A percentile compares a stretch with the other conserved stretches of the same genome.
These are phyloP conservation scores for Colletotrichum sp. DNA, from an alignment of 2,329 filamentous ascomycete species.

Conservation along the genomic window DNA sequence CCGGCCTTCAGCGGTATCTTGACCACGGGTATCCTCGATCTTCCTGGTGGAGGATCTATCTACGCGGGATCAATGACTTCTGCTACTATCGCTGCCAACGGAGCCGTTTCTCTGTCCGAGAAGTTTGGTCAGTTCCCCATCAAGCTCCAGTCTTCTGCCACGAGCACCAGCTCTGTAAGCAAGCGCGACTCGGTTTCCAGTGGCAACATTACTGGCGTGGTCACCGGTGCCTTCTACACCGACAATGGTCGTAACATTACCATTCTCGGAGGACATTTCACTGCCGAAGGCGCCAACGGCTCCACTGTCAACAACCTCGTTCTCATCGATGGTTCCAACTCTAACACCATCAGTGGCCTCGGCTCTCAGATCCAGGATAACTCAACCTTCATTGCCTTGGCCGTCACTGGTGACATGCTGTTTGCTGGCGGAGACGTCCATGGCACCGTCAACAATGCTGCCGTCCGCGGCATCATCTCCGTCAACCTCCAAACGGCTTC, in stretches of 20 bases:
- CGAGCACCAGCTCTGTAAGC: constrained; percentile 38
- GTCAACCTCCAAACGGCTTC: constrained; percentile 75
- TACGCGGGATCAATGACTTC: constrained; percentile 87
- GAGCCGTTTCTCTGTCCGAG: constrained; percentile 69
- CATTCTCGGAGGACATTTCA: constrained; percentile 87
- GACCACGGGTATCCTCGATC: constrained; percentile 69
- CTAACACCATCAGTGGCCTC: constrained; percentile 72
- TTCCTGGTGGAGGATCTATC: constrained; percentile 68
- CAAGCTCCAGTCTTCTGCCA: constrained; percentile 48
- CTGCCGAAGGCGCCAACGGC: constrained; percentile 70
- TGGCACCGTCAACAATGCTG: constrained; percentile 68
- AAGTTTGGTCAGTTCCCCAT: constrained; percentile 63
- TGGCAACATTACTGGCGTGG: constrained; percentile 67
- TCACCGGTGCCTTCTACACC: constrained; percentile 79
- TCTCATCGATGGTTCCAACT: constrained; percentile 79
- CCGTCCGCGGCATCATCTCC: constrained; percentile 75
- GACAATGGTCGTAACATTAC: constrained; percentile 78
- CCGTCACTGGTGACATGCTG: constrained; percentile 68
- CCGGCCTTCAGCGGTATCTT: constrained; percentile 76
- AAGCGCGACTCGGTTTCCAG: constrained; percentile 52
- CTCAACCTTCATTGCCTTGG: constrained; percentile 78
- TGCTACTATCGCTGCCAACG: constrained; percentile 73
- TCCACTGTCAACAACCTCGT: constrained; percentile 79
- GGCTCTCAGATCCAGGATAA: constrained; percentile 68
- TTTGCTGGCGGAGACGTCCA: constrained; percentile 84